These are phyloP conservation scores for Sechiopsis laciniata DNA, from an alignment of 306 rosid species.

Conservation along the genomic window DNA sequence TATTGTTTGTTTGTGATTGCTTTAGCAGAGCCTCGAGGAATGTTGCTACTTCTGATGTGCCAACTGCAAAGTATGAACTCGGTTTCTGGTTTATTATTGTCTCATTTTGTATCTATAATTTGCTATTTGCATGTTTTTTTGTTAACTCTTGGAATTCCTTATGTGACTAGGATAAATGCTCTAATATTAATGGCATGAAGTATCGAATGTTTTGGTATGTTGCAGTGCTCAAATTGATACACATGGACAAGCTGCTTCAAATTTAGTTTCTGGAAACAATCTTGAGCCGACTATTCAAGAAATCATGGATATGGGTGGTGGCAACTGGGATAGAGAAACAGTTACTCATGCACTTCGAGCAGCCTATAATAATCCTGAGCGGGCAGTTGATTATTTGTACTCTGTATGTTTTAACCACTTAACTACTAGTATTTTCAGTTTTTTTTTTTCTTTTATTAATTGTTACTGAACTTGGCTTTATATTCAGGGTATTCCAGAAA, in stretches of 20 bases:
- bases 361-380: conserved; percentile 90
- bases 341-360: conserved; percentile 86
- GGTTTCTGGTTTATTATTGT: neutral
- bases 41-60: conserved; percentile 14
- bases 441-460: neutral
- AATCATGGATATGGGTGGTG: conserved; percentile 92
- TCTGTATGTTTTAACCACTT: conserved; percentile 50
- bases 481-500: conserved; percentile 85
- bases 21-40: conserved; percentile 11
- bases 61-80: neutral
- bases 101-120: neutral
- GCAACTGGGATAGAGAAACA: conserved; percentile 87
- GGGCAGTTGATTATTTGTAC: conserved; percentile 92
- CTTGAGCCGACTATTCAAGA: conserved; percentile 80
- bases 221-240: conserved; percentile 38
- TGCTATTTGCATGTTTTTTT: neutral
- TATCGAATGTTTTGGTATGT: conserved; percentile 14
- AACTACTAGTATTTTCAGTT: conserved; percentile 17
- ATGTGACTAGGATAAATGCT: neutral
- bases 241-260: conserved; percentile 85
- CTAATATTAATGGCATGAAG: neutral
- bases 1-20: neutral
- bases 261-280: conserved; percentile 68
- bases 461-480: conserved; percentile 8
- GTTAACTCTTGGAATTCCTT: neutral